phyloP scores from a whole-genome alignment of 2,329 filamentous ascomycete species.

The Claviceps quebecensis region DNA sequence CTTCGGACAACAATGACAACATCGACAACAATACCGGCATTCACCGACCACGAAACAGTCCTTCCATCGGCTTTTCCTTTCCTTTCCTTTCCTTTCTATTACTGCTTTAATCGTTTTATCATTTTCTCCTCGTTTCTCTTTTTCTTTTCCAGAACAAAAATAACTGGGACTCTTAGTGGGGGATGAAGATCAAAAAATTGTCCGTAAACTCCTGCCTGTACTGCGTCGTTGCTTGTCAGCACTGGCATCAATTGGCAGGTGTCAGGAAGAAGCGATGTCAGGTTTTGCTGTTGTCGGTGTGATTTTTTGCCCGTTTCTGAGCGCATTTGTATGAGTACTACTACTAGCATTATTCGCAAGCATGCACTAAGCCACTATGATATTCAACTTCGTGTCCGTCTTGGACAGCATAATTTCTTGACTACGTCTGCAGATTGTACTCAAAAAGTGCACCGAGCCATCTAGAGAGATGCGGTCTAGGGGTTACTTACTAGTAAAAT shows the following conservation, averaged over 20 bases:
- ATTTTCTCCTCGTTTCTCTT: not conserved
- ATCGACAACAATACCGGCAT: too few relatives aligned
- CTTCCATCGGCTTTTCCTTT: not conserved
- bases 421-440: constrained; percentile 1
- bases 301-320: not conserved
- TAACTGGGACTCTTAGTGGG: not conserved
- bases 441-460: too few relatives aligned
- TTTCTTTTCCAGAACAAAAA: not conserved
- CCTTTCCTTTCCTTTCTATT: not conserved
- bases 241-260: not conserved
- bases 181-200: not conserved
- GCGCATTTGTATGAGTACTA: not conserved
- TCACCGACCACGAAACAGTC: not conserved
- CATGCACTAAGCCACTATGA: constrained; percentile 1
- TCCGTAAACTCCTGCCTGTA: not conserved
- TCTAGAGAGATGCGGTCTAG: too few relatives aligned
- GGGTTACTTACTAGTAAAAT: too few relatives aligned
- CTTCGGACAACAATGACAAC: not conserved
- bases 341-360: not conserved
- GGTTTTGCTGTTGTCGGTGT: not conserved
- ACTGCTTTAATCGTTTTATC: not conserved
- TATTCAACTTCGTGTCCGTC: not conserved
- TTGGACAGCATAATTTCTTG: not conserved
- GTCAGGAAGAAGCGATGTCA: not conserved
- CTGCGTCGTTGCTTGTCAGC: not conserved